Conservation (phyloP, 441 rosid species). For the Aleurites moluccanus region DNA sequence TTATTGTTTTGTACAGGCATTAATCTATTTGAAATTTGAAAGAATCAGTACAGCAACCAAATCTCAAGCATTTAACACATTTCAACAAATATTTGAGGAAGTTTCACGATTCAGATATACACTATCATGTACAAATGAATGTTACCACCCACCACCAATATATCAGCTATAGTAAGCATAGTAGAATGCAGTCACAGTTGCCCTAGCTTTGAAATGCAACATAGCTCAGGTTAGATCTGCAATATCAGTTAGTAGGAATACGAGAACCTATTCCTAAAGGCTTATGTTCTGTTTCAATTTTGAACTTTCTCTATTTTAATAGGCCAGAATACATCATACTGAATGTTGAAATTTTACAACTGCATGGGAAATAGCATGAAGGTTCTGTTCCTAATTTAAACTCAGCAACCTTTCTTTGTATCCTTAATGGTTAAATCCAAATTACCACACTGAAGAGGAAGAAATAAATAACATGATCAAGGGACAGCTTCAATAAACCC, state of each 20-base stretch:
- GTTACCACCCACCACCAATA: background rate
- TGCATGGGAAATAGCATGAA: background rate
- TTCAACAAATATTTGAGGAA: background rate
- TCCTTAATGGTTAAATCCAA: background rate
- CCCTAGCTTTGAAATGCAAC: background rate
- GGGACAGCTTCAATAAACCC: background rate
- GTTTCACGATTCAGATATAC: background rate
- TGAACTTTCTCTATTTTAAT: background rate
- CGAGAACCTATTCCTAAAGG: background rate
- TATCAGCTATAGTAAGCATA: background rate
- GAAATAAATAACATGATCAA: background rate
- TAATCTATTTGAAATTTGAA: background rate
- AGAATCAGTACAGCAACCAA: background rate
- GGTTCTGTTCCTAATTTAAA: background rate
- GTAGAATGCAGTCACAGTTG: background rate
- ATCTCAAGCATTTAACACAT: background rate
- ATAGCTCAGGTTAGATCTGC: background rate
- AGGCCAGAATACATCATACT: no score
- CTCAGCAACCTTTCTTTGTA: background rate
- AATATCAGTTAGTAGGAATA: background rate
- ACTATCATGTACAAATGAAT: background rate
- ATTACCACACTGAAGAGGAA: background rate
- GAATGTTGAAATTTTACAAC: background rate
- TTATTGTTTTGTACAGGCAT: background rate
- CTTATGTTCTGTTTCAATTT: background rate